Evolutionary conservation across 768 basidiomycete species (phyloP), one percentile per base, ranked within the genome.

Genomic region (Mrakia blollopis): DNA sequence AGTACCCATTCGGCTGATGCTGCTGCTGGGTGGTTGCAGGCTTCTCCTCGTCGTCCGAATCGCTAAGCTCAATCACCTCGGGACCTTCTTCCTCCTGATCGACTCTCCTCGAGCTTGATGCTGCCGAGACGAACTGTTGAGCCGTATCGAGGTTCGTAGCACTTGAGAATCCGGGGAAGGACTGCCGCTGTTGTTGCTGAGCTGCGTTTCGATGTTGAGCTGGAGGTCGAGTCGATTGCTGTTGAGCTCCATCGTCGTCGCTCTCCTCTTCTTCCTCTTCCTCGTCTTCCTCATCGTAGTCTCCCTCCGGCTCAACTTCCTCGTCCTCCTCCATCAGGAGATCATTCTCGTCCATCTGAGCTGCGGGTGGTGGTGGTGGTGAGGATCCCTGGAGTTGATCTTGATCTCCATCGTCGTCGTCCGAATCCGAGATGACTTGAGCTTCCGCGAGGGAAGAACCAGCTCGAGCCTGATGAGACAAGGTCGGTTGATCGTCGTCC

Each of bases 41-140:
- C 39, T 41, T 35, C 32, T 74, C 73, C 30, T n/a, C 61, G 32
- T 67, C 73, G 47, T 63, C 61, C 21, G 62, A 67, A 41, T 74
- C 62, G 62, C 61, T 74, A 18, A 74, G 28, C 61, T 74, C 73
- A n/a, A 35, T 57, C 25, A 57, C 57, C 57, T 57, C 57, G 2
- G 47, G 47, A 50, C 11, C 47, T 57, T 57, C 25, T 28, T 57
- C 57, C 47, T 50, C 39, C 11, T 41, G 39, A n/a, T n/a, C 44
- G 47, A 50, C 47, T 21, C 47, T 50, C 47, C 47, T 50, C 47
- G 47, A 50, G 16, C 47, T 14, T 21, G 47, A 9, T 44, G 16
- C 18, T 21, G 47, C 14, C 47, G 47, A 50, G 7, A 50, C 47
- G 47, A 50, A 21, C 47, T 50, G 47, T 18, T 50, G 47, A 50